A percentile compares a stretch with the other conserved stretches of the same genome.
phyloP scores from a whole-genome alignment of 2,329 filamentous ascomycete genomes.

The Diplodia seriata region DNA sequence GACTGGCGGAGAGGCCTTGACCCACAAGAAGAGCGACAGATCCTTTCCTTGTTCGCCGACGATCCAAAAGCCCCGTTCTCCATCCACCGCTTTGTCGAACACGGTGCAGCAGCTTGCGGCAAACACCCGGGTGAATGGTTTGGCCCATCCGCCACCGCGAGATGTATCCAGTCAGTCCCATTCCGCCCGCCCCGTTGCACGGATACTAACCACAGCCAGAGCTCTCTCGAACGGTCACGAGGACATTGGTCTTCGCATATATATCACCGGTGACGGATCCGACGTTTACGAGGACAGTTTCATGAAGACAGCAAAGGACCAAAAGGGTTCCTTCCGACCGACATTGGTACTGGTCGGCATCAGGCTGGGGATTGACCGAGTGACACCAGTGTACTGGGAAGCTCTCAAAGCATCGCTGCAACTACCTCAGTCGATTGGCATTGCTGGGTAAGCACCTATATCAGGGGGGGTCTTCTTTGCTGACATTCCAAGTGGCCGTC shows the following conservation, averaged over 20 bases:
- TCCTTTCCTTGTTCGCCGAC: slow-evolving; percentile 87
- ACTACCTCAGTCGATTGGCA: slow-evolving; percentile 91
- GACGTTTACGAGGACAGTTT: slow-evolving; percentile 94
- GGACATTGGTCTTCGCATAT: slow-evolving; percentile 74
- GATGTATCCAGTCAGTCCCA: slow-evolving; percentile 82
- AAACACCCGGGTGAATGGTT: slow-evolving; percentile 99
- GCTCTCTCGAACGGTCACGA: slow-evolving; percentile 73
- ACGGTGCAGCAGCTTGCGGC: slow-evolving; percentile 85
- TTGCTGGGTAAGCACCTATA: slow-evolving; percentile 76
- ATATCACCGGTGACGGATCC: slow-evolving; percentile 85
- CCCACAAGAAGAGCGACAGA: slow-evolving; percentile 67
- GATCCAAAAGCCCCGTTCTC: slow-evolving; percentile 87
- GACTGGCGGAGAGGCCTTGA: slow-evolving; percentile 76
- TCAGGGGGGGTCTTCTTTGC: background rate
- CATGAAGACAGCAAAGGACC: slow-evolving; percentile 74
- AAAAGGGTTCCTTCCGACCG: slow-evolving; percentile 73
- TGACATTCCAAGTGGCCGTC: slow-evolving; percentile 71
- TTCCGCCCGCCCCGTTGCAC: background rate
- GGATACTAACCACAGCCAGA: slow-evolving; percentile 55
- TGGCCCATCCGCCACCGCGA: slow-evolving; percentile 92
- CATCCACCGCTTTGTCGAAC: slow-evolving; percentile 90
- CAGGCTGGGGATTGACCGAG: slow-evolving; percentile 88
- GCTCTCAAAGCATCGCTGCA: slow-evolving; percentile 85
- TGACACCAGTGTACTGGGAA: slow-evolving; percentile 94
- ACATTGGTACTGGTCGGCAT: slow-evolving; percentile 90